Base-by-base conservation (phyloP, 78 protist genomes). In the Polysphondylium violaceum region DNA sequence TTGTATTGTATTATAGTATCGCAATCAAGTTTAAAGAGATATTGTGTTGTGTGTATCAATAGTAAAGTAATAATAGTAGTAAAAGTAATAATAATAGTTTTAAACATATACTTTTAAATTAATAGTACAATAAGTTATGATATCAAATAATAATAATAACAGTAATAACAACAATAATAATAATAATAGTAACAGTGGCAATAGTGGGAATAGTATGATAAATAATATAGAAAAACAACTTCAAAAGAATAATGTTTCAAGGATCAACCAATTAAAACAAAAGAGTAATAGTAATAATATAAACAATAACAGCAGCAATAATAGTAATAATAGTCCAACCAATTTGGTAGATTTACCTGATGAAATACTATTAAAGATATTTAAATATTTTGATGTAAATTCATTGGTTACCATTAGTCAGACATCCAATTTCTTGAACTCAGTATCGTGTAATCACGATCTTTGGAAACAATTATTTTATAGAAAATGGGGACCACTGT, bases 401-500 rank as follows among this genome's bases (percentile, higher is more conserved):
- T 67, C 89, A 29, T 56, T 81, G 56, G 58, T 73, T 12, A 72
- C 68, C 6, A 59, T 81, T 50, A 55, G 77, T n/a, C 77, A 67
- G 53, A 59, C 68, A 2, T 81, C 77, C 35, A 81, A 81, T 56
- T 81, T 81, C 56, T 68, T 81, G 4, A 51, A 81, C 27, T 68
- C 77, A 7, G 60, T 81, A 31, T 50, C 89, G 3, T 68, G 72
- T 0, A 81, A 81, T 40, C 89, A 81, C 38, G 74, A 81, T 16
- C 59, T 81, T 21, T 81, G 89, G 89, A 65, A 60, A 56, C 78
- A 81, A 21, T 36, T 68, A 43, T 81, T 81, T 50, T 73, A 59
- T 56, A 25, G 14, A 19, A 81, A 81, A 68, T 81, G 89, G 89
- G 89, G 89, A 38, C 89, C 89, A 2, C 17, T 81, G 38, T 81